Percentiles rank a stretch among this genome's conserved stretches.
Evolutionary conservation across 1,284 basidiomycete genomes (phyloP).

Genomic region (Cutaneotrichosporon sp.): DNA sequence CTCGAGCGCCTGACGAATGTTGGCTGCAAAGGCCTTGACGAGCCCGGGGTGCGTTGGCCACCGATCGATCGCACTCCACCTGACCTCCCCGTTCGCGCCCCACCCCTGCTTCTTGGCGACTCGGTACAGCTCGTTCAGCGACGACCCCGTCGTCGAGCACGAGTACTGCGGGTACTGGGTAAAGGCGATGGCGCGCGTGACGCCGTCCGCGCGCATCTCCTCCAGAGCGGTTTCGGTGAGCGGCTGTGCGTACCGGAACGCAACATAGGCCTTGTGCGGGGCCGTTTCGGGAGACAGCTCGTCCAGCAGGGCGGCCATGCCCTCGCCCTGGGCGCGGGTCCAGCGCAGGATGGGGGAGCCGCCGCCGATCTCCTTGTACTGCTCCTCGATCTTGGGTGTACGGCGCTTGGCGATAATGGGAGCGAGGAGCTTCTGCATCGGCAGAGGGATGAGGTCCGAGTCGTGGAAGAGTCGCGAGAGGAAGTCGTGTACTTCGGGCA

Average conservation of each 20-base stretch:
- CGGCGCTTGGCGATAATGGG: conserved; percentile 84
- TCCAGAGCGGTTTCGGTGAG: conserved; percentile 76
- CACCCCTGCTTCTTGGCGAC: conserved; percentile 51
- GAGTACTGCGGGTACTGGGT: conserved; percentile 99
- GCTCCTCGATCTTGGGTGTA: conserved; percentile 90
- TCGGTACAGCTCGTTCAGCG: conserved; percentile 83
- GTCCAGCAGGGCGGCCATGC: conserved; percentile 86
- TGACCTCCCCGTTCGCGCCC: conserved; percentile 57
- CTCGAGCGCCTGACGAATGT: conserved; percentile 75
- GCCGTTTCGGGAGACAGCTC: conserved; percentile 87
- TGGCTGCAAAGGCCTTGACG: conserved; percentile 86
- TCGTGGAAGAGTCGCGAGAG: conserved; percentile 91
- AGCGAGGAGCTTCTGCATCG: conserved; percentile 81
- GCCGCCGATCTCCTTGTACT: conserved; percentile 92
- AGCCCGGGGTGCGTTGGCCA: conserved; percentile 96
- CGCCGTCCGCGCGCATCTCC: conserved; percentile 85
- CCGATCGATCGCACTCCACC: conserved; percentile 97
- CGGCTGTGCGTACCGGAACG: conserved; percentile 88
- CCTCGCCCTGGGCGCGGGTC: conserved; percentile 81
- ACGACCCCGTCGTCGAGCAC: conserved; percentile 96
- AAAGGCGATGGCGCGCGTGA: conserved; percentile 89
- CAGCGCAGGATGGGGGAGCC: conserved; percentile 96
- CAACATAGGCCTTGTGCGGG: conserved; percentile 93
- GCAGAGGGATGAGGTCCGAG: conserved; percentile 91
- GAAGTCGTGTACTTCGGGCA: conserved; percentile 81